A percentile compares a stretch with the other conserved stretches of the same genome.
Conservation (phyloP, 1,139 yeast species). For the Yamadazyma aaseri region DNA sequence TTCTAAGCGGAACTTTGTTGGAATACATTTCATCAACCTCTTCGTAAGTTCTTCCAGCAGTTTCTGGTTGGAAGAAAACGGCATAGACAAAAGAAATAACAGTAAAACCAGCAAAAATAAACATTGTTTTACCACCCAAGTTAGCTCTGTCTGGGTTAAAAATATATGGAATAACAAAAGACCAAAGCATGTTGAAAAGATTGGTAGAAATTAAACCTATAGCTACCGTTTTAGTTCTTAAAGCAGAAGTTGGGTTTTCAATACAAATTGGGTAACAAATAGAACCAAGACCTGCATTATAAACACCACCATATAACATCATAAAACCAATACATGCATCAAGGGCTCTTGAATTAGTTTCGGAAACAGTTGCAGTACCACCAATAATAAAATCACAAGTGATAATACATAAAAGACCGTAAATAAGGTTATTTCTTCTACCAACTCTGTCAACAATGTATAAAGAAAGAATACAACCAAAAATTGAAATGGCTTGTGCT, state of each 20-base stretch:
- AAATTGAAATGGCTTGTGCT: constrained; percentile 18
- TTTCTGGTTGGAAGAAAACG: constrained; percentile 4
- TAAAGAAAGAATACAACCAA: constrained; percentile 14
- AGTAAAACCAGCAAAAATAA: constrained; percentile 3
- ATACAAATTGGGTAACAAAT: constrained; percentile 2
- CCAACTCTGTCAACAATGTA: constrained; percentile 18
- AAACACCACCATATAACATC: constrained; percentile 4
- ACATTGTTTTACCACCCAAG: constrained; percentile 5
- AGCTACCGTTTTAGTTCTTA: constrained; percentile 5
- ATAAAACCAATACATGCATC: constrained; percentile 2
- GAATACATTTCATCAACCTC: constrained; percentile 17
- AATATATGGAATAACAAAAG: constrained; percentile 4
- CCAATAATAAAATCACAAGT: constrained; percentile 9
- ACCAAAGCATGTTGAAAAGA: constrained; percentile 2
- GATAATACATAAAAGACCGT: constrained; percentile 23
- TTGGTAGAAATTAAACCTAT: constrained; percentile 1
- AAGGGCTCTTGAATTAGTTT: constrained; percentile 3
- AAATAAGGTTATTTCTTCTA: constrained; percentile 20
- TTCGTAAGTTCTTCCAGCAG: constrained; percentile 3
- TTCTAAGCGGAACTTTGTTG: constrained; percentile 8
- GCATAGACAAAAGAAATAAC: constrained; percentile 1
- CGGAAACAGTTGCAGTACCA: constrained; percentile 9
- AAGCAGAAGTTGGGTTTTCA: constrained; percentile 3
- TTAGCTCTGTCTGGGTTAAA: constrained; percentile 6
- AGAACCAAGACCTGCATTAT: constrained; percentile 5